phyloP scores from a whole-genome alignment of 768 basidiomycete genomes.

The Hortiboletus campestris region DNA sequence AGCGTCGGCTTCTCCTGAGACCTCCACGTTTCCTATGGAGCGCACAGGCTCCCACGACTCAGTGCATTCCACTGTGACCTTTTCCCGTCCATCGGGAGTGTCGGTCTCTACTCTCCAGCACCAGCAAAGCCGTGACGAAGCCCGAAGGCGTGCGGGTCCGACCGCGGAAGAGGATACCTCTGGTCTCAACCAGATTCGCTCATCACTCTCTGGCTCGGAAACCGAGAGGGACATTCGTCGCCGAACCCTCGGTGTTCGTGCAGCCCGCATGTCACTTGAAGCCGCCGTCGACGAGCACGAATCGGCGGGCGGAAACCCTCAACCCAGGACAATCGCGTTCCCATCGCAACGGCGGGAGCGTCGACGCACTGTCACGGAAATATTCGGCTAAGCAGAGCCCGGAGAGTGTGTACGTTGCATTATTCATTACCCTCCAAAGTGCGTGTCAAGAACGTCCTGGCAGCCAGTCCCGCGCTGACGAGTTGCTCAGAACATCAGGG shows the following conservation, averaged over 20 bases:
- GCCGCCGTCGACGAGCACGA: conserved; percentile 29
- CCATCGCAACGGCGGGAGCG: conserved; percentile 39
- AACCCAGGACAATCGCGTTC: conserved; percentile 38
- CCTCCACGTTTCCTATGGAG: conserved; percentile 31
- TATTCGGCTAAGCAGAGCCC: conserved; percentile 33
- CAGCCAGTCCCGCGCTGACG: not conserved
- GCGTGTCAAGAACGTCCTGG: not conserved
- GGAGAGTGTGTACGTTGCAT: conserved; percentile 14
- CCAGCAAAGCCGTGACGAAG: conserved; percentile 42
- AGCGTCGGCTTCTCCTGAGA: conserved; percentile 47
- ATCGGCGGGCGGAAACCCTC: conserved; percentile 30
- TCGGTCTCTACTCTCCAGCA: conserved; percentile 56
- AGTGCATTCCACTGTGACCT: conserved; percentile 50
- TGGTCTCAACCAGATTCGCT: conserved; percentile 24
- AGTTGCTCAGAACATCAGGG: conserved; percentile 12
- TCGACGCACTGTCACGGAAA: conserved; percentile 51
- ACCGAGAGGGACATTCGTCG: conserved; percentile 46
- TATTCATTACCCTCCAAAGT: conserved; percentile 17
- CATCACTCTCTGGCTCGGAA: conserved; percentile 46
- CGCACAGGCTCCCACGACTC: conserved; percentile 51
- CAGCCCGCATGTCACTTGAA: conserved; percentile 48
- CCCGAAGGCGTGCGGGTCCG: conserved; percentile 34
- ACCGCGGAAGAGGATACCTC: conserved; percentile 24
- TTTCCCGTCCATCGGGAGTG: conserved; percentile 60
- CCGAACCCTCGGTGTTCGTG: conserved; percentile 37